Base-by-base conservation (phyloP, 441 rosid species). In the Aquilaria agallochum region DNA sequence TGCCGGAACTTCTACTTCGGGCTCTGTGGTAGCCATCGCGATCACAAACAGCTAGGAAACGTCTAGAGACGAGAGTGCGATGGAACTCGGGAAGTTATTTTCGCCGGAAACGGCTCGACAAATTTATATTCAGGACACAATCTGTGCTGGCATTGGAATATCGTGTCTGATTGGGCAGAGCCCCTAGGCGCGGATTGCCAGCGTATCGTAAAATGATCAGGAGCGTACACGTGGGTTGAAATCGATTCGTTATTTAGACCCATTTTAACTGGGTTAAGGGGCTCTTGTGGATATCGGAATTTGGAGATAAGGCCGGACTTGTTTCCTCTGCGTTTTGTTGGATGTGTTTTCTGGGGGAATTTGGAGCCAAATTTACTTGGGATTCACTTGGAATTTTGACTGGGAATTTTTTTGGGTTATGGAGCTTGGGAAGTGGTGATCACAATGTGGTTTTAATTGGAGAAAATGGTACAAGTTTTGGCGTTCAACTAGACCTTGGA, bases 291-390 rank as follows among this genome's bases (percentile, higher is more conserved):
- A 32, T 46, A 31, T 20, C 31, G 30, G 8, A 42, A 31, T 20
- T 9, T 20, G 11, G 4, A 27, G 32, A n/a, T 5, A 46, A 32
- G 51, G 52, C 14, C 31, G 53, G 59, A 47, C 13, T 49, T 59
- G 58, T 56, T 20, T 55, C 55, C 30, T 48, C 13, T n/a, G n/a
- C 34, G 4, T 2, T 30, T 11, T 0, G 13, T 12, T 3, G 11
- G 1, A n/a, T 78, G 88, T 85, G 94, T 72, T 83, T 85, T 75
- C 69, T 65, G 42, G 45, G 5, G 42, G 31, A 56, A 3, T 60
- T 78, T 66, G 54, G 56, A 57, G 32, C 27, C 40, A 14, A 15
- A 59, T 58, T 67, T 72, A 4, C 44, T 14, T 11, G 11, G 46
- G 56, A 42, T 10, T 12, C 58, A 10, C 5, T 40, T 30, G 7